Percentiles rank a stretch among this genome's conserved stretches.
phyloP scores from a whole-genome alignment of 106 monocot species.

The Cymbidium sinense region DNA sequence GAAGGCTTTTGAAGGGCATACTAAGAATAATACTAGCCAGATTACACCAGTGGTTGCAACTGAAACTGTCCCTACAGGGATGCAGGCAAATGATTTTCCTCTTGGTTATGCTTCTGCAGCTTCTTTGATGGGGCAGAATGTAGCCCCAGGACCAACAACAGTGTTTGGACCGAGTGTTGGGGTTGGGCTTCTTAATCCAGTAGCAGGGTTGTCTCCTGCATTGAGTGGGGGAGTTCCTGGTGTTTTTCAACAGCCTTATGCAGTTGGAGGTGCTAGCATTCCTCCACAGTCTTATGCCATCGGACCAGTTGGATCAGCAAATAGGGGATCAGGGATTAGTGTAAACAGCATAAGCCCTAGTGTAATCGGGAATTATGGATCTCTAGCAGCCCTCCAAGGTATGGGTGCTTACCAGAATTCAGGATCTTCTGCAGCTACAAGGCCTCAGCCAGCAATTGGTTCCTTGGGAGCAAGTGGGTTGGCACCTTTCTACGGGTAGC shows the following conservation, averaged over 20 bases:
- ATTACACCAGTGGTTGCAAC: not conserved
- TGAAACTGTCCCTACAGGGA: not conserved
- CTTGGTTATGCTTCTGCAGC: conserved; percentile 21
- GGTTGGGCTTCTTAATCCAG: conserved; percentile 16
- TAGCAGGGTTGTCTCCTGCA: conserved; percentile 12
- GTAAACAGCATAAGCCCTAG: conserved; percentile 40
- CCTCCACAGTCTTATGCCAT: conserved; percentile 11
- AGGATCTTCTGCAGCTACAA: conserved; percentile 1
- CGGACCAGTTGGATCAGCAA: conserved; percentile 9
- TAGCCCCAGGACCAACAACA: conserved; percentile 4
- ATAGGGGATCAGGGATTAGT: conserved; percentile 13
- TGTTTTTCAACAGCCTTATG: conserved; percentile 5
- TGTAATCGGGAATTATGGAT: conserved; percentile 35
- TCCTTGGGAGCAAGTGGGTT: conserved; percentile 12
- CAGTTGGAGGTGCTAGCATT: conserved; percentile 1
- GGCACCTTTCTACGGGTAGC: conserved; percentile 21
- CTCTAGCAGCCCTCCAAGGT: conserved; percentile 31
- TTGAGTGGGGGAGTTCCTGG: conserved; percentile 3
- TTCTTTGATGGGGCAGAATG: conserved; percentile 15
- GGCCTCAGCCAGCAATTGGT: conserved; percentile 14
- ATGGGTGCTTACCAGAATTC: conserved; percentile 37
- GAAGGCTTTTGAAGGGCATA: conserved; percentile 1
- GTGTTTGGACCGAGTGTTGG: conserved; percentile 19
- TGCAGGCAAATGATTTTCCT: conserved; percentile 25
- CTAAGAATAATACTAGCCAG: not conserved